phyloP scores from a whole-genome alignment of 495 filamentous ascomycete genomes.

The Penicillium canescens region DNA sequence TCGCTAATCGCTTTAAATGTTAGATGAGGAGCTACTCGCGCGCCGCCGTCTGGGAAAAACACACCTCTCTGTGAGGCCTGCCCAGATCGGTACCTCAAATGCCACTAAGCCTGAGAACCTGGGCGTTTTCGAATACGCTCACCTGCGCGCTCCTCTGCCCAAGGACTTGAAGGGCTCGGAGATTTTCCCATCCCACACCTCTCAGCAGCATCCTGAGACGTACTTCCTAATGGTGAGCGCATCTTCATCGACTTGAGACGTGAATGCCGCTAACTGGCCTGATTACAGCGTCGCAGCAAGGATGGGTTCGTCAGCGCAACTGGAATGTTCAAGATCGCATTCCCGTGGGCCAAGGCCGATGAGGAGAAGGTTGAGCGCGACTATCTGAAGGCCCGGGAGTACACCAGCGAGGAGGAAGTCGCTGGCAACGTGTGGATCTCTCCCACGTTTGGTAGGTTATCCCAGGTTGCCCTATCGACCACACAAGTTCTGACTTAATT shows the following conservation, averaged over 20 bases:
- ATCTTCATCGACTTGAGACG: neutral
- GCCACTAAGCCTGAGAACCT: conserved; percentile 68
- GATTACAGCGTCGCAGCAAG: conserved; percentile 73
- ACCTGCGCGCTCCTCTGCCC: conserved; percentile 87
- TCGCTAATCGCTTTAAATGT: conserved; percentile 27
- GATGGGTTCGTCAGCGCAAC: conserved; percentile 95
- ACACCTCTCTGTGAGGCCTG: conserved; percentile 76
- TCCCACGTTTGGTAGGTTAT: conserved; percentile 67
- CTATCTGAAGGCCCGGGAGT: conserved; percentile 73
- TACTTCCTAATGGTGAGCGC: conserved; percentile 89
- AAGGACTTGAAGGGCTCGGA: conserved; percentile 82
- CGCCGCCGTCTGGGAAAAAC: conserved; percentile 91
- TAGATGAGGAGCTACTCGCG: conserved; percentile 80
- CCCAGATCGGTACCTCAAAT: conserved; percentile 63
- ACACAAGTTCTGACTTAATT: conserved; percentile 2
- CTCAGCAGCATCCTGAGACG: conserved; percentile 67
- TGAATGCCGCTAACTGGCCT: conserved; percentile 5
- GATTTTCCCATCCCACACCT: conserved; percentile 72
- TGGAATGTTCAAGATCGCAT: conserved; percentile 99
- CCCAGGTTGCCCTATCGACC: neutral
- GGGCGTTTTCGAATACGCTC: conserved; percentile 91
- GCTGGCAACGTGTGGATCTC: conserved; percentile 97
- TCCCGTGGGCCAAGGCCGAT: conserved; percentile 81
- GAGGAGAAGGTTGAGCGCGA: conserved; percentile 88
- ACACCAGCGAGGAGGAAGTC: conserved; percentile 85